phyloP scores from a whole-genome alignment of 2,329 filamentous ascomycete species.

The Myriosclerotinia scirpicola region DNA sequence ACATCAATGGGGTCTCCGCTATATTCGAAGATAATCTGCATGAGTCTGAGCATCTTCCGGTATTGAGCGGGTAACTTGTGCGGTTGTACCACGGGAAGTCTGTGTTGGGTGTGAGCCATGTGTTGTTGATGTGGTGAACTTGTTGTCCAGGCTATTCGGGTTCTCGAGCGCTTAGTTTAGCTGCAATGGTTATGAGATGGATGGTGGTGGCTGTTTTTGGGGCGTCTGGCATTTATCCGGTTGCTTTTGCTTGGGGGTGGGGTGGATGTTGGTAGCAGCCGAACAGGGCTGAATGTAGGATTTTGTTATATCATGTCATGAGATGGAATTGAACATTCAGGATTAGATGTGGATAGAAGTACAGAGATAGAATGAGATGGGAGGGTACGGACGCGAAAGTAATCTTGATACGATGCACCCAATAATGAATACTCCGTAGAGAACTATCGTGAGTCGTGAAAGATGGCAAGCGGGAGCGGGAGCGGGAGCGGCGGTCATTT shows the following conservation, averaged over 20 bases:
- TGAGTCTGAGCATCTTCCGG: neutral
- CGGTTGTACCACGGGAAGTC: neutral
- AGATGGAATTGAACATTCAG: neutral
- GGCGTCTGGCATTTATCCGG: neutral
- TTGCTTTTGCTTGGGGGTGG: neutral
- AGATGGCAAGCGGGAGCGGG: no score
- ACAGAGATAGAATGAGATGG: neutral
- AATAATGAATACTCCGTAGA: neutral
- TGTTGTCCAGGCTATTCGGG: no score
- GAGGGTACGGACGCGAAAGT: no score
- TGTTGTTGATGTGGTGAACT: no score
- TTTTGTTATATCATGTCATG: neutral
- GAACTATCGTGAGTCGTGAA: no score
- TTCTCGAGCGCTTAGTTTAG: neutral
- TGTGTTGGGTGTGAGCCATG: no score
- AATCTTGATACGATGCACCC: neutral
- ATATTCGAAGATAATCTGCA: neutral
- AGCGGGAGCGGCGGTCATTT: no score
- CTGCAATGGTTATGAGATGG: no score
- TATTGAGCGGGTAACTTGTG: neutral
- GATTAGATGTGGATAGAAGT: neutral
- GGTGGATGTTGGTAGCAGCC: neutral
- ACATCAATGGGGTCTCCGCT: neutral
- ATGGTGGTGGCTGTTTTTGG: neutral
- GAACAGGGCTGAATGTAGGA: neutral